Conservation (phyloP, 2,329 filamentous ascomycete species). For the Myriosclerotinia duriaeana region DNA sequence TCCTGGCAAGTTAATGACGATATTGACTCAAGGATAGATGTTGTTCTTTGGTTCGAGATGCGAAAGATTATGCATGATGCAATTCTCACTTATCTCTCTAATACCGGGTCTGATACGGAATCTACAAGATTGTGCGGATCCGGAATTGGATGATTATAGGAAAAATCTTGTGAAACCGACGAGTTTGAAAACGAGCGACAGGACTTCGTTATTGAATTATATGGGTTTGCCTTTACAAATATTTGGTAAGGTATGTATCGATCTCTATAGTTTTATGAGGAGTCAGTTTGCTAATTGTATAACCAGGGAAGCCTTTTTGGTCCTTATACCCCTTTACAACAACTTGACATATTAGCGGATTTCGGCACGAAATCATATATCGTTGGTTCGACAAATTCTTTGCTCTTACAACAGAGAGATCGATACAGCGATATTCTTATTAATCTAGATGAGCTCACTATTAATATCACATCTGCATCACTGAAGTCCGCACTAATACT, state of each 20-base stretch:
- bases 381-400: conserved; percentile 92
- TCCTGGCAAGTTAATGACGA: neutral
- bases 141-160: conserved; percentile 83
- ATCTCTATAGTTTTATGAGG: too few species aligned
- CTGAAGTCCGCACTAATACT: conserved; percentile 73
- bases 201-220: conserved; percentile 83
- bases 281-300: neutral
- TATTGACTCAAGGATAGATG: conserved; percentile 60
- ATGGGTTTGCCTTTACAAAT: conserved; percentile 95
- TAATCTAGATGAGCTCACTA: conserved; percentile 85
- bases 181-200: conserved; percentile 86
- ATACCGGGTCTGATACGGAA: conserved; percentile 90
- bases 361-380: conserved; percentile 95
- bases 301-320: conserved; percentile 84
- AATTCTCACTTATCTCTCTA: conserved; percentile 92
- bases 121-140: conserved; percentile 92
- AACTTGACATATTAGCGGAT: conserved; percentile 90
- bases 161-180: conserved; percentile 73
- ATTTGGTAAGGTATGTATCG: conserved; percentile 71
- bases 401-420: conserved; percentile 90
- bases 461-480: conserved; percentile 79
- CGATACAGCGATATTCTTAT: conserved; percentile 95
- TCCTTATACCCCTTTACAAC: conserved; percentile 93
- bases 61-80: conserved; percentile 95
- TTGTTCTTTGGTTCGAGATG: conserved; percentile 97